These are phyloP conservation scores for Jaapia argillacea DNA, from an alignment of 768 basidiomycete genomes.

Conservation along the genomic window DNA sequence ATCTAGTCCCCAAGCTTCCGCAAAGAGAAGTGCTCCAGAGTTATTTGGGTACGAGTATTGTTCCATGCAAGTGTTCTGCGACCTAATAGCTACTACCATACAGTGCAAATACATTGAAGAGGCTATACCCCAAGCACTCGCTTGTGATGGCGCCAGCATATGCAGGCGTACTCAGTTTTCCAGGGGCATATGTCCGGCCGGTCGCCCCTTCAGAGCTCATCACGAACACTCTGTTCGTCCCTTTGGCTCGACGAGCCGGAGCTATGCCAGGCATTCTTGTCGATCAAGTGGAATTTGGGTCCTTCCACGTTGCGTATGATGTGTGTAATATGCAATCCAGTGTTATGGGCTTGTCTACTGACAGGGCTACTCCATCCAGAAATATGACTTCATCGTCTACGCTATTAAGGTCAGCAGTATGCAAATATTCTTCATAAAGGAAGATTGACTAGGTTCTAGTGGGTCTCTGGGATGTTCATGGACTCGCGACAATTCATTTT, in stretches of 20 bases:
- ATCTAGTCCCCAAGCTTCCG: constrained; percentile 33
- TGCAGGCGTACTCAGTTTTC: constrained; percentile 37
- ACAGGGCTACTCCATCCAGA: constrained; percentile 27
- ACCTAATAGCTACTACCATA: neutral
- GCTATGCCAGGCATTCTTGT: constrained; percentile 42
- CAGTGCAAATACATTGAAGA: constrained; percentile 39
- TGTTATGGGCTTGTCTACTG: constrained; percentile 1
- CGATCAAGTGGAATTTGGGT: constrained; percentile 41
- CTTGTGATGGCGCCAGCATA: constrained; percentile 42
- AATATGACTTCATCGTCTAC: constrained; percentile 47
- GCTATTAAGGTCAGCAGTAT: constrained; percentile 34
- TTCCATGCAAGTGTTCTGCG: neutral
- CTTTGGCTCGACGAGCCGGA: constrained; percentile 29
- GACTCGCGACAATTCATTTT: constrained; percentile 40
- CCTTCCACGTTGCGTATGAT: constrained; percentile 48
- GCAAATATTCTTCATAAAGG: constrained; percentile 5
- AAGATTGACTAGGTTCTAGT: constrained; percentile 24
- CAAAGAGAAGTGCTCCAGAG: constrained; percentile 33
- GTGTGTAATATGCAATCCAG: constrained; percentile 22
- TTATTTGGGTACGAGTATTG: constrained; percentile 32
- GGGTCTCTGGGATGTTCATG: too few relatives aligned
- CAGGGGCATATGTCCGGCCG: constrained; percentile 34
- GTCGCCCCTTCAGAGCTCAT: constrained; percentile 40
- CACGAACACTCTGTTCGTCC: constrained; percentile 36
- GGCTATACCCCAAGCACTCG: constrained; percentile 52